Evolutionary conservation across 768 basidiomycete genomes (phyloP).

Genomic region (Russula foetens): DNA sequence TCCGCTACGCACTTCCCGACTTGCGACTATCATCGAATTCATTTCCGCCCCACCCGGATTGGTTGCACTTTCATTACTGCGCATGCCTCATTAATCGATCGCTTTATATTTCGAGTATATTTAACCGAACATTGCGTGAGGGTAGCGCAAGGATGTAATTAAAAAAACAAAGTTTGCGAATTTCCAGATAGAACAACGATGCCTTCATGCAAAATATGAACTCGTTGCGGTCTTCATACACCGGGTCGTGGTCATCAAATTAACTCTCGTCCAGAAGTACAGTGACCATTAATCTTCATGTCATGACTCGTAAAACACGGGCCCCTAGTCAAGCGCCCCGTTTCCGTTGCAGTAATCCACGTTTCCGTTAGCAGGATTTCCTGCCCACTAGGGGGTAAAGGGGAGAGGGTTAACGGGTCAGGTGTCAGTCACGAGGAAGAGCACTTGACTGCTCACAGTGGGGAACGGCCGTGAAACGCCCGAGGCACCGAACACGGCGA

Average conservation of each 20-base stretch:
- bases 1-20: no score
- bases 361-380: conserved; percentile 45
- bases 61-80: no score
- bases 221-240: no score
- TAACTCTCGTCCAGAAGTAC: neutral
- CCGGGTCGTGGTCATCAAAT: neutral
- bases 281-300: neutral
- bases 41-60: no score
- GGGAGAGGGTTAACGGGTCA: neutral
- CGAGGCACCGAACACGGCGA: conserved; percentile 56
- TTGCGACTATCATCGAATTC: no score
- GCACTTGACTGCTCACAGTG: neutral
- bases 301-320: neutral
- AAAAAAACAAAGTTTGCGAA: no score
- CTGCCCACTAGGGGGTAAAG: conserved; percentile 34
- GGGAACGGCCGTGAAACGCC: conserved; percentile 45
- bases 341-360: conserved; percentile 56
- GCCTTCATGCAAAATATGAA: no score
- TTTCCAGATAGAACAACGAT: no score
- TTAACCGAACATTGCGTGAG: no score
- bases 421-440: neutral
- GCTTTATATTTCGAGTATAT: no score
- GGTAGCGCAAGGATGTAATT: no score
- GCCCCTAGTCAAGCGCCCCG: conserved; percentile 37
- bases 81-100: no score